phyloP scores from a whole-genome alignment of 2,329 filamentous ascomycete genomes.

The Claviceps pusilla region DNA sequence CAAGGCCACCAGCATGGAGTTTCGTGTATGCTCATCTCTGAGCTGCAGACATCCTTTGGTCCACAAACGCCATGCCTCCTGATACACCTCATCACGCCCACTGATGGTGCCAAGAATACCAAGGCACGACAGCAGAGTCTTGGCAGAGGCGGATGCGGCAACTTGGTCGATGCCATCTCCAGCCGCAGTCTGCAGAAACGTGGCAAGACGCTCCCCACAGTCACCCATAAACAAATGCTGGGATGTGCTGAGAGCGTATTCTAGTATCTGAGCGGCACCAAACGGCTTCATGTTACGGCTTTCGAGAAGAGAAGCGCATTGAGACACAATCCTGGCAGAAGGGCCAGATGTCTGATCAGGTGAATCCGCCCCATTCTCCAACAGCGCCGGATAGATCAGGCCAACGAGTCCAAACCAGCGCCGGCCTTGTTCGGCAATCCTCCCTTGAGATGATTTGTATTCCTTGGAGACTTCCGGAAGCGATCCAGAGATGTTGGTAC shows the following conservation, averaged over 20 bases:
- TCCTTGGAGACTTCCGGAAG: slow-evolving; percentile 71
- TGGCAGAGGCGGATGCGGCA: slow-evolving; percentile 52
- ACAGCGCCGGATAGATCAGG: slow-evolving; percentile 25
- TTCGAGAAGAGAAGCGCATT: slow-evolving; percentile 28
- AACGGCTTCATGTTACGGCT: slow-evolving; percentile 42
- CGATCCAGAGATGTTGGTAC: slow-evolving; percentile 54
- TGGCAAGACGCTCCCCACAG: slow-evolving; percentile 21
- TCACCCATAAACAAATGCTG: slow-evolving; percentile 26
- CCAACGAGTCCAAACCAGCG: slow-evolving; percentile 51
- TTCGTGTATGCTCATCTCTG: slow-evolving; percentile 9
- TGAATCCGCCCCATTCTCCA: slow-evolving; percentile 5
- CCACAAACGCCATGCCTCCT: slow-evolving; percentile 30
- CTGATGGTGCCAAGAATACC: slow-evolving; percentile 35
- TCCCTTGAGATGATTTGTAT: slow-evolving; percentile 55
- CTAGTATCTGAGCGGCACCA: slow-evolving; percentile 35
- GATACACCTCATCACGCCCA: slow-evolving; percentile 22
- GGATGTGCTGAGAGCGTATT: slow-evolving; percentile 21
- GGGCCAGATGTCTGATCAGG: slow-evolving; percentile 17
- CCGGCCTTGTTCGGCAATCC: slow-evolving; percentile 48
- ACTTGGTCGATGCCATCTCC: slow-evolving; percentile 41
- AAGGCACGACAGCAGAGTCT: slow-evolving; percentile 51
- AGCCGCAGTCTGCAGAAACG: slow-evolving; percentile 34
- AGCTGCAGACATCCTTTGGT: slow-evolving; percentile 25
- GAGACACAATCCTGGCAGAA: slow-evolving; percentile 17
- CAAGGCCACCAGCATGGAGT: slow-evolving; percentile 26